A percentile compares a stretch with the other conserved stretches of the same genome.
These are phyloP conservation scores for Yamadazyma epiphylla DNA, from an alignment of 1,139 yeast genomes.

Conservation along the genomic window DNA sequence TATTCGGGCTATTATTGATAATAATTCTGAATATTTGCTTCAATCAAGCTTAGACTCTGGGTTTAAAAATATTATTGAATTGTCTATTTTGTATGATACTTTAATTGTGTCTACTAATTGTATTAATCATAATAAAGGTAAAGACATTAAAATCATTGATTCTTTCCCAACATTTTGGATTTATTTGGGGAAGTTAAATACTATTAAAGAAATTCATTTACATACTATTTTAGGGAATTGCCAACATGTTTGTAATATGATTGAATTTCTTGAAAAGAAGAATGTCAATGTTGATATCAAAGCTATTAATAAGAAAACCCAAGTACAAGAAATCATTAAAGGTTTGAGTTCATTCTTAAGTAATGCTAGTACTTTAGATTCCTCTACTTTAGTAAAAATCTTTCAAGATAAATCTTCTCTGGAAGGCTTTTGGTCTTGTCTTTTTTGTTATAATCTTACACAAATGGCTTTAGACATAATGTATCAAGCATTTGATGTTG, in stretches of 20 bases:
- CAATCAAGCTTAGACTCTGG: conserved; percentile 1
- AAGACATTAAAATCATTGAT: conserved; percentile 39
- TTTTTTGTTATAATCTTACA: conserved; percentile 56
- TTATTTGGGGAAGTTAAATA: conserved; percentile 11
- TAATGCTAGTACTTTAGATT: conserved; percentile 38
- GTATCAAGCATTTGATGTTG: conserved; percentile 68
- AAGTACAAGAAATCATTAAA: conserved; percentile 20
- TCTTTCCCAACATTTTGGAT: conserved; percentile 49
- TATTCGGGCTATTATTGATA: conserved; percentile 32
- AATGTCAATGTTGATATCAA: conserved; percentile 19
- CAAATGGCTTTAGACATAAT: conserved; percentile 71
- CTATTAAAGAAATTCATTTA: conserved; percentile 28
- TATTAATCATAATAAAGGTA: conserved; percentile 33
- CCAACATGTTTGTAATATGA: conserved; percentile 38
- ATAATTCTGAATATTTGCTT: conserved; percentile 7
- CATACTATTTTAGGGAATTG: conserved; percentile 36
- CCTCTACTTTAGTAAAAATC: conserved; percentile 35
- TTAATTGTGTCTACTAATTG: conserved; percentile 53
- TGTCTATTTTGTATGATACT: conserved; percentile 54
- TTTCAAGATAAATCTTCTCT: conserved; percentile 24
- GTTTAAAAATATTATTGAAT: conserved; percentile 30
- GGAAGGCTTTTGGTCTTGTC: conserved; percentile 65
- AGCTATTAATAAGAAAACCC: conserved; percentile 26
- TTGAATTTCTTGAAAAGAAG: conserved; percentile 29
- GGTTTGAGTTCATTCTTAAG: conserved; percentile 26